phyloP scores from a whole-genome alignment of 768 basidiomycete species.

The Rhizopogon roseolus region DNA sequence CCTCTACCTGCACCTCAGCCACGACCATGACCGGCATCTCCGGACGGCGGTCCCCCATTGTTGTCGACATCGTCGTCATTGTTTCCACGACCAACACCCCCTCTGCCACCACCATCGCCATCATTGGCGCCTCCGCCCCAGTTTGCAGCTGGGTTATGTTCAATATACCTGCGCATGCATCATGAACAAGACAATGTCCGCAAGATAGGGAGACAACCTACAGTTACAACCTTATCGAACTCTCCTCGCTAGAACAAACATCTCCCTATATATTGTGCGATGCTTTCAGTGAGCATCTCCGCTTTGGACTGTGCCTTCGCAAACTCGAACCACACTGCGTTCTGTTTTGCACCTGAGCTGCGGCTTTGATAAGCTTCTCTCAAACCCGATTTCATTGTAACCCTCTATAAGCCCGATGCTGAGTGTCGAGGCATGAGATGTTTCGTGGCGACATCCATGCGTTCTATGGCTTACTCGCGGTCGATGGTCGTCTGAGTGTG shows the following conservation, averaged over 20 bases:
- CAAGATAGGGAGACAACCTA: conserved; percentile 28
- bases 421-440: conserved; percentile 93
- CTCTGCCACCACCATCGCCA: conserved; percentile 32
- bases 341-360: conserved; percentile 95
- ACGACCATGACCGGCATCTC: conserved; percentile 19
- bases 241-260: conserved; percentile 70
- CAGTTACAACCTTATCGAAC: too few species aligned
- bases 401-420: conserved; percentile 94
- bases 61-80: conserved; percentile 20
- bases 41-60: conserved; percentile 19
- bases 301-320: conserved; percentile 75
- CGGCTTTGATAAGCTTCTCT: too few species aligned
- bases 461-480: conserved; percentile 85
- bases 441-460: conserved; percentile 80
- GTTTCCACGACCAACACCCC: conserved; percentile 29
- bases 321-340: conserved; percentile 90
- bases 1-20: conserved; percentile 17
- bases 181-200: conserved; percentile 1
- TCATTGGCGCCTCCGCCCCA: conserved; percentile 32
- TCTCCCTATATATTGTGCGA: conserved; percentile 91
- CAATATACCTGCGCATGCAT: conserved; percentile 45
- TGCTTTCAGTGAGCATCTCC: conserved; percentile 76
- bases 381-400: conserved; percentile 87
- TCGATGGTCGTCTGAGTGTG: conserved; percentile 94
- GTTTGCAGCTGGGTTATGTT: conserved; percentile 33